Evolutionary conservation across 2,329 filamentous ascomycete genomes (phyloP), one percentile per base, ranked within the genome.

Genomic region (Clarireedia homoeocarpa): DNA sequence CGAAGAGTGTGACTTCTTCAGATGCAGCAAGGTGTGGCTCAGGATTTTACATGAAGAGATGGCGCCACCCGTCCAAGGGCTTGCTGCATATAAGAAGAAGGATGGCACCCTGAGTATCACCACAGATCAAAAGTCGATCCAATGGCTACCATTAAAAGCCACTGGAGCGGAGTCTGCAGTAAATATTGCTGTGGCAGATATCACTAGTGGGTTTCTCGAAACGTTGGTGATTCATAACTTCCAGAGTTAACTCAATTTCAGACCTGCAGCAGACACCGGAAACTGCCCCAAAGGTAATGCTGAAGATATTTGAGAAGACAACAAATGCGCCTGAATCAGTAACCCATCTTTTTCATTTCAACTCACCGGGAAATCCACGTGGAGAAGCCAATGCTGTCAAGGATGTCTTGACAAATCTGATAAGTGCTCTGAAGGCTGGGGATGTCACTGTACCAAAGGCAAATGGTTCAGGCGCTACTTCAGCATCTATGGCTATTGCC

Each of bases 241-340:
- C 51, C 20, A 42, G 53, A 47, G 53, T 53, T 63, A 42, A 61
- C 62, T 65, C 39, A 64, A 14, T 59, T 50, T 34, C 64, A 94
- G 89, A 97, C 73, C 82, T 99, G 49, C 92, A 99, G 71, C 92
- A 97, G 71, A 97, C 94, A 0, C 91, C 94, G 12, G 89, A 90
- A 58, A 85, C 79, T n/a, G 85, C 83, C 38, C 77, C 90, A 17
- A 96, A 96, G 77, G 91, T 95, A 53, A 96, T 96, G 79, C 80
- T 97, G 58, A 96, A 94, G 71, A 86, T 99, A 55, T 89, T 96
- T 64, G 87, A 87, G 60, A 87, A 91, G 69, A 73, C 81, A 44
- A 72, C 82, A 34, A 74, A 75, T 48, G 75, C 76, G 26, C 71
- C 76, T 27, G 82, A 86, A 50, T 75, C 88, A 17, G 80, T 85